Evolutionary conservation across 352 stramenopile genomes (phyloP).

Genomic region (Phytophthora hibernalis): DNA sequence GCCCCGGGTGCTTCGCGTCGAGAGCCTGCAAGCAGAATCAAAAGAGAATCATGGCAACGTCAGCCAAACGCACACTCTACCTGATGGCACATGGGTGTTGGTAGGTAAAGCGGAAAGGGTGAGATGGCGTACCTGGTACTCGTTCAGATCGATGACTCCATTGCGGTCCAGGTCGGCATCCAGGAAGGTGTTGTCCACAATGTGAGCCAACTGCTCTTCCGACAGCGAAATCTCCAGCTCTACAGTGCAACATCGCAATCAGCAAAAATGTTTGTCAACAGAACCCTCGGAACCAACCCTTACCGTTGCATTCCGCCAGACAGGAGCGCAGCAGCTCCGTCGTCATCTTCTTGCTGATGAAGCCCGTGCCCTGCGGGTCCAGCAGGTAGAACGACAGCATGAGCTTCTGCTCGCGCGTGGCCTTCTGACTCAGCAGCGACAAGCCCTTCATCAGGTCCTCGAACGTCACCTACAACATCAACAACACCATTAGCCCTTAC

Average conservation of each 20-base stretch:
- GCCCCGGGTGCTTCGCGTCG: slow-evolving; percentile 81
- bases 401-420: slow-evolving; percentile 87
- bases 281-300: slow-evolving; percentile 11
- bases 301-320: slow-evolving; percentile 86
- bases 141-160: slow-evolving; percentile 77
- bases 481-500: not conserved
- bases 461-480: slow-evolving; percentile 69
- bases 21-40: slow-evolving; percentile 49
- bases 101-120: not conserved
- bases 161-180: slow-evolving; percentile 85
- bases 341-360: slow-evolving; percentile 86
- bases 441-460: slow-evolving; percentile 84
- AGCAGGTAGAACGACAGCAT: slow-evolving; percentile 88
- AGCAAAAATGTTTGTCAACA: not conserved
- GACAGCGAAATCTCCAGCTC: slow-evolving; percentile 83
- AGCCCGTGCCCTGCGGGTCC: slow-evolving; percentile 78
- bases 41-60: not conserved
- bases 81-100: not conserved
- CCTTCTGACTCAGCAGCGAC: slow-evolving; percentile 86
- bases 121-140: slow-evolving; percentile 68
- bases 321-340: slow-evolving; percentile 85
- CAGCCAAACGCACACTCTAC: not conserved
- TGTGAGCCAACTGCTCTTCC: slow-evolving; percentile 76
- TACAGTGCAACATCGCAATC: slow-evolving; percentile 25
- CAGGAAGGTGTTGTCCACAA: slow-evolving; percentile 86